These are phyloP conservation scores for Aureobasidium vineae DNA, from an alignment of 2,329 filamentous ascomycete species.

Conservation along the genomic window DNA sequence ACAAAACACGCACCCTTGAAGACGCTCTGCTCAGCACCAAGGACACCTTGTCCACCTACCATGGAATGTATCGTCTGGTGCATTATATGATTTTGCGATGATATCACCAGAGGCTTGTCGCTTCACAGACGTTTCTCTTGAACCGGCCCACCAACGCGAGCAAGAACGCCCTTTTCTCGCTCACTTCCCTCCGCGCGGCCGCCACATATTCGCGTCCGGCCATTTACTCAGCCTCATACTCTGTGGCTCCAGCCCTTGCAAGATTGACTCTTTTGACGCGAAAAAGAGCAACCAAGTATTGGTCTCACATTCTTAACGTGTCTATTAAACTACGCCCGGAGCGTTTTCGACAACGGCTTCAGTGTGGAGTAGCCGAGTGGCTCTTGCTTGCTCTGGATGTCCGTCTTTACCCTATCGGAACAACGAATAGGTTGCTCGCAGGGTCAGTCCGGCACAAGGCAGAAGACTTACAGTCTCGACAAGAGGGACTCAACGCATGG, in stretches of 20 bases:
- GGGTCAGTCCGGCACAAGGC: not conserved
- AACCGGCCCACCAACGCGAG: not conserved
- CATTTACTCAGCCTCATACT: not conserved
- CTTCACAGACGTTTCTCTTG: slow-evolving; percentile 5
- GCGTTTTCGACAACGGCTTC: slow-evolving; percentile 9
- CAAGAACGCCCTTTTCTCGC: slow-evolving; percentile 2
- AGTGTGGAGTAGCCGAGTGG: slow-evolving; percentile 22
- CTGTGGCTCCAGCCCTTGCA: slow-evolving; percentile 8
- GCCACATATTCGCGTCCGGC: not conserved
- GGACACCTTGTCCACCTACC: not conserved
- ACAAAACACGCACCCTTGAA: not conserved
- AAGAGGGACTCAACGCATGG: not conserved
- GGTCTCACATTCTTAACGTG: slow-evolving; percentile 26
- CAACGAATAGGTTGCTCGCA: not conserved
- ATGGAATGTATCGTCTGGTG: not conserved
- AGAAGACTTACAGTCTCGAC: not conserved
- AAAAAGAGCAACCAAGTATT: slow-evolving; percentile 20
- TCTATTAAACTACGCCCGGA: slow-evolving; percentile 25
- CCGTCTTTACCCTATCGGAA: not conserved
- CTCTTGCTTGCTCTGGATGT: slow-evolving; percentile 5
- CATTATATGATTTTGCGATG: not conserved
- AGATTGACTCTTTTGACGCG: slow-evolving; percentile 1
- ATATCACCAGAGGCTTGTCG: not conserved
- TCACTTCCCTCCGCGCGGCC: slow-evolving; percentile 3
- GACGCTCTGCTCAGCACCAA: not conserved